phyloP scores from a whole-genome alignment of 352 stramenopile genomes.

The Pilasporangium apinafurcum region DNA sequence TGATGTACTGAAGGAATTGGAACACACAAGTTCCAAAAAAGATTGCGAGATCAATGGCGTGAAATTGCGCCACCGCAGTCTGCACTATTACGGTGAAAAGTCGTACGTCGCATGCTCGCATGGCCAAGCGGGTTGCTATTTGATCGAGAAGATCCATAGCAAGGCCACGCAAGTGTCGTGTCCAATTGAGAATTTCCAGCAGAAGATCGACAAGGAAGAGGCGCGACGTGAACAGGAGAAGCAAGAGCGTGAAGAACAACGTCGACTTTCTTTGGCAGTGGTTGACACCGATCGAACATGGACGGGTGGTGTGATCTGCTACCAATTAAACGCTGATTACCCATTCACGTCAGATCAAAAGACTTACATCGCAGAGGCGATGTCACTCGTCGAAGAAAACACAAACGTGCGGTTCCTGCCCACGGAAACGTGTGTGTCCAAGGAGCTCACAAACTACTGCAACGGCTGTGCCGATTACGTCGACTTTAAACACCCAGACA shows the following conservation, averaged over 20 bases:
- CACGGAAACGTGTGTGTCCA: constrained; percentile 33
- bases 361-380: constrained; percentile 57
- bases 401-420: constrained; percentile 76
- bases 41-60: constrained; percentile 56
- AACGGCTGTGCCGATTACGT: constrained; percentile 62
- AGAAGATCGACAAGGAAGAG: constrained; percentile 14
- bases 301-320: constrained; percentile 68
- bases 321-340: constrained; percentile 56
- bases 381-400: constrained; percentile 51
- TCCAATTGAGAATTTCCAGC: constrained; percentile 26
- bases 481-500: constrained; percentile 70
- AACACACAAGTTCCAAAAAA: constrained; percentile 8
- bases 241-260: constrained; percentile 17
- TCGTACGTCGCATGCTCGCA: constrained; percentile 69
- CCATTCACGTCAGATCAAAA: constrained; percentile 51
- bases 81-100: constrained; percentile 70
- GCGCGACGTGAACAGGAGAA: constrained; percentile 7
- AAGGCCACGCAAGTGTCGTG: constrained; percentile 58
- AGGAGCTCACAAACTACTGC: constrained; percentile 42
- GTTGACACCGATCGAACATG: constrained; percentile 57
- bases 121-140: constrained; percentile 52
- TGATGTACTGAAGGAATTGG: not conserved
- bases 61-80: constrained; percentile 43
- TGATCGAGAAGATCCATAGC: constrained; percentile 52
- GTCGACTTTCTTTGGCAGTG: constrained; percentile 57